A percentile compares a stretch with the other conserved stretches of the same genome.
Conservation (phyloP, 768 basidiomycete species). For the Phallus indusiatus region DNA sequence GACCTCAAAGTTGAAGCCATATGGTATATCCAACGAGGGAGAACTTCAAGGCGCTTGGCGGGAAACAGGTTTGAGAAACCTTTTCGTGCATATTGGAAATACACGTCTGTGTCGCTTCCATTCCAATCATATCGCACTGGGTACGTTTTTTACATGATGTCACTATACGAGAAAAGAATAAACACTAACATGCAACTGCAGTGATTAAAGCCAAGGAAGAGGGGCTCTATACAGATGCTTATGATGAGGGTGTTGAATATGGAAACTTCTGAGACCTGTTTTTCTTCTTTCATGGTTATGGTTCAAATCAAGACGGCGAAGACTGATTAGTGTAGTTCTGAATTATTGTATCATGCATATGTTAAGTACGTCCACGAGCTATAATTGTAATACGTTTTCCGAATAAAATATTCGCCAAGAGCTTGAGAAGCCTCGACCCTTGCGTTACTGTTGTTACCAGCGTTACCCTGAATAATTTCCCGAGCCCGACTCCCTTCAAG, state of each 20-base stretch:
- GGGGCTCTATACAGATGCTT: constrained; percentile 21
- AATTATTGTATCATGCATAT: no score
- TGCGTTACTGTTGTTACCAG: no score
- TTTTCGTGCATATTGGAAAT: constrained; percentile 54
- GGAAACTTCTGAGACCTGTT: background rate
- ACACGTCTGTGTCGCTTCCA: constrained; percentile 42
- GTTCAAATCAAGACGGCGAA: background rate
- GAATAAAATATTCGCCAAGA: no score
- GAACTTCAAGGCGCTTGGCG: constrained; percentile 44
- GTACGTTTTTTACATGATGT: constrained; percentile 39
- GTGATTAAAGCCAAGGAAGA: constrained; percentile 65
- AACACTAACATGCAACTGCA: constrained; percentile 16
- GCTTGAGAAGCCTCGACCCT: no score
- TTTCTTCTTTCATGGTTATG: background rate
- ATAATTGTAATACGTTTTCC: no score
- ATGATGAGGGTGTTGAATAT: constrained; percentile 1
- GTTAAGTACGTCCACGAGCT: no score
- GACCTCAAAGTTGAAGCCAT: constrained; percentile 37
- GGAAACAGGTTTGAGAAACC: constrained; percentile 40
- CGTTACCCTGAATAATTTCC: no score
- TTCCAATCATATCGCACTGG: constrained; percentile 56
- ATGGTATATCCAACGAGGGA: constrained; percentile 60
- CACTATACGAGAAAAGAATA: no score
- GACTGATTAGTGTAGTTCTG: no score
- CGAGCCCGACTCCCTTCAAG: no score